A percentile compares a stretch with the other conserved stretches of the same genome.
phyloP scores from a whole-genome alignment of 495 filamentous ascomycete species.

The Antarctomyces pellizariae region DNA sequence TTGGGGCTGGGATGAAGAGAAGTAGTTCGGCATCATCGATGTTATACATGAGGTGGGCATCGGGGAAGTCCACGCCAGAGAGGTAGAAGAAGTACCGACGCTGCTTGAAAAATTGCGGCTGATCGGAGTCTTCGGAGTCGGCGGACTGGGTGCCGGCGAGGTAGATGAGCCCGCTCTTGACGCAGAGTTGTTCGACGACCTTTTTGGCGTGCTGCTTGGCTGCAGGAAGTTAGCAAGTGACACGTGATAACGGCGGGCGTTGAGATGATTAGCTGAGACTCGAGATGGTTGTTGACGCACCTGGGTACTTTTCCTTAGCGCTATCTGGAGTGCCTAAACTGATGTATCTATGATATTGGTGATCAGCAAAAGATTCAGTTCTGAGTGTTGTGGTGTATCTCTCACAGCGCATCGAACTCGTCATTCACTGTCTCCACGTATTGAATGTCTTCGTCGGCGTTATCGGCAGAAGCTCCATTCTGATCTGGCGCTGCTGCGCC shows the following conservation, averaged over 20 bases:
- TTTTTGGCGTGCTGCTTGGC: conserved; percentile 63
- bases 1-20: conserved; percentile 35
- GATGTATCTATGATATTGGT: conserved; percentile 7
- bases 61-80: conserved; percentile 33
- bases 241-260: conserved; percentile 2
- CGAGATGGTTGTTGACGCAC: conserved; percentile 12
- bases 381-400: conserved; percentile 6
- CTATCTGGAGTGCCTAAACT: conserved; percentile 6
- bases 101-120: conserved; percentile 35
- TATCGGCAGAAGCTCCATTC: too few species aligned
- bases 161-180: conserved; percentile 36
- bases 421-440: too few species aligned
- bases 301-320: conserved; percentile 17
- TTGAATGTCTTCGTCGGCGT: too few species aligned
- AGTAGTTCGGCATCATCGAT: conserved; percentile 29
- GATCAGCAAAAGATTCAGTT: too few species aligned
- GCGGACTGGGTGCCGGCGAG: conserved; percentile 24
- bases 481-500: too few species aligned
- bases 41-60: conserved; percentile 38
- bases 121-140: conserved; percentile 35
- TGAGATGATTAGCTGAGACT: not conserved
- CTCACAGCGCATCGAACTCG: conserved; percentile 25
- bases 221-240: conserved; percentile 12
- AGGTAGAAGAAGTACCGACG: conserved; percentile 51
- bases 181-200: conserved; percentile 40